Conservation (phyloP, 306 rosid genomes). For the Dalbergia oliveri region DNA sequence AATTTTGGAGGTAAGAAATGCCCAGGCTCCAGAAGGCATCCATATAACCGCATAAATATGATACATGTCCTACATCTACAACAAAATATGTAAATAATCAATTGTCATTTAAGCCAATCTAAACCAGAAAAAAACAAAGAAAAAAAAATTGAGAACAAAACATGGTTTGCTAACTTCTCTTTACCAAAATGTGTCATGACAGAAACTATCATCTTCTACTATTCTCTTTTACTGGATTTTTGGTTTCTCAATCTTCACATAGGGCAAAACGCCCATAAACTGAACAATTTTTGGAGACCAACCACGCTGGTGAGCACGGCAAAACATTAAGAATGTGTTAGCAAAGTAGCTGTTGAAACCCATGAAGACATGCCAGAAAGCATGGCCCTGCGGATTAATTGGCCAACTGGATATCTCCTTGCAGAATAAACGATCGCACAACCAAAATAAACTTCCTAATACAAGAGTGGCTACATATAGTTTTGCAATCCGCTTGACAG, state of each 20-base stretch:
- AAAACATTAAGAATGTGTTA: conserved; percentile 90
- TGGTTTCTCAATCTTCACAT: conserved; percentile 81
- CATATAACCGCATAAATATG: conserved; percentile 49
- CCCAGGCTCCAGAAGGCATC: conserved; percentile 45
- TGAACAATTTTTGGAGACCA: conserved; percentile 71
- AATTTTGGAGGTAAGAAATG: conserved; percentile 23
- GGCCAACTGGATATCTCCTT: conserved; percentile 67
- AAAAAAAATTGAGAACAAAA: conserved; percentile 10
- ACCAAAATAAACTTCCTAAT: conserved; percentile 75
- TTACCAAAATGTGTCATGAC: conserved; percentile 40
- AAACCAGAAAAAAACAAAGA: conserved; percentile 11
- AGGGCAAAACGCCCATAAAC: conserved; percentile 74
- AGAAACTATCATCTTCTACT: conserved; percentile 43
- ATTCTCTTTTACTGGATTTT: conserved; percentile 65
- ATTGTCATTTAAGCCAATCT: conserved; percentile 46
- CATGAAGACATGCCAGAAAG: conserved; percentile 87
- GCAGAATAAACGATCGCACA: conserved; percentile 70
- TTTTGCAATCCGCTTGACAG: conserved; percentile 71
- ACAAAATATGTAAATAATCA: conserved; percentile 45
- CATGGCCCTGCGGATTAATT: conserved; percentile 86
- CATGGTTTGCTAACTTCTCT: conserved; percentile 36
- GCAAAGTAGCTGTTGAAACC: conserved; percentile 78
- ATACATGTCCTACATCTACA: conserved; percentile 59
- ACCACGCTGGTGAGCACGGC: conserved; percentile 85
- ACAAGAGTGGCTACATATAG: conserved; percentile 65